Evolutionary conservation across 129 eudicot genomes (phyloP), one percentile per base, ranked within the genome.

Genomic region (Erigeron canadensis): DNA sequence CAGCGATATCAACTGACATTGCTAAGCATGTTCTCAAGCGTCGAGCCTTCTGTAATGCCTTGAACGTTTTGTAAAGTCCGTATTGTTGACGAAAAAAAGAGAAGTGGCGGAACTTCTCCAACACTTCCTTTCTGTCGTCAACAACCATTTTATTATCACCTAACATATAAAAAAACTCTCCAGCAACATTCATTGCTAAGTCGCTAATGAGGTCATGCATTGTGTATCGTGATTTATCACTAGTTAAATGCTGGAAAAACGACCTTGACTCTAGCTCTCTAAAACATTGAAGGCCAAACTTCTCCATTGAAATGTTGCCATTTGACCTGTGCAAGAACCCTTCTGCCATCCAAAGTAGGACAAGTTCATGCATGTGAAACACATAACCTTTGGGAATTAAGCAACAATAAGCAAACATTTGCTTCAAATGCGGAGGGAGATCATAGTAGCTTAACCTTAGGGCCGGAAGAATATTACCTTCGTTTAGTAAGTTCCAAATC

Each of bases 1-100:
- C n/a, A 28, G 21, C n/a, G n/a, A n/a, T 57, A 1, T 46, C 43
- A 6, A 39, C 12, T 8, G 77, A 68, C 63, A 83, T 39, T 2
- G 84, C 60, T 48, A 83, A 42, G 72, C 80, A 78, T 1, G 91
- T 83, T 8, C 91, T 61, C 69, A 83, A 39, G 5, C 74, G 67
- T 38, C n/a, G n/a, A n/a, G n/a, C n/a, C n/a, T n/a, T n/a, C n/a
- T n/a, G n/a, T n/a, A n/a, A n/a, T n/a, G n/a, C n/a, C n/a, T n/a
- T n/a, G n/a, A n/a, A n/a, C n/a, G n/a, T n/a, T n/a, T n/a, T n/a
- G n/a, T n/a, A n/a, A 39, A 51, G 71, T 60, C 59, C 80, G 40
- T 47, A 79, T 19, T 59, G 57, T 37, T 65, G 76, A 6, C n/a
- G n/a, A n/a, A n/a, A n/a, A n/a, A n/a, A n/a, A n/a, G n/a, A n/a